Conservation (phyloP, 108 stramenopile species). For the Stephanodiscus minutulus region DNA sequence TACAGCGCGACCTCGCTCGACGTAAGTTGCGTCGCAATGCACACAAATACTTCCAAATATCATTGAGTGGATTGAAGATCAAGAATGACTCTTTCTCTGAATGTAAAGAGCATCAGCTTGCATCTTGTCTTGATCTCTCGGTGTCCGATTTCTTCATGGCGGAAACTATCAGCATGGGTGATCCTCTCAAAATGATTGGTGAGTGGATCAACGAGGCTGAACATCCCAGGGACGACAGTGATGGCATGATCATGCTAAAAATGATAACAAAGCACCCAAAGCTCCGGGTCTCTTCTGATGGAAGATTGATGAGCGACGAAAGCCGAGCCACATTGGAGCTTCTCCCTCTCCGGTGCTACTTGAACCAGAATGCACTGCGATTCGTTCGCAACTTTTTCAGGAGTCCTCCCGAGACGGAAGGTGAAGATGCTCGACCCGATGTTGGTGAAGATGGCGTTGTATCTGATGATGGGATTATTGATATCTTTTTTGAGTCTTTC, state of each 20-base stretch:
- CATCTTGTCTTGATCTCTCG: constrained; percentile 65
- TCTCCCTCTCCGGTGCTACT: constrained; percentile 74
- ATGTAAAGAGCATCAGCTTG: constrained; percentile 46
- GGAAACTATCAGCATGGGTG: constrained; percentile 69
- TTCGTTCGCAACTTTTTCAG: constrained; percentile 75
- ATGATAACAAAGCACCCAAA: constrained; percentile 80
- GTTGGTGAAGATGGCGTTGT: constrained; percentile 7
- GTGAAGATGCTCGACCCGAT: constrained; percentile 11
- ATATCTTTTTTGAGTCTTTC: constrained; percentile 60
- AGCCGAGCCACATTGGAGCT: constrained; percentile 68
- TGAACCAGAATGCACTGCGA: constrained; percentile 74
- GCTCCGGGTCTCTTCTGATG: constrained; percentile 60
- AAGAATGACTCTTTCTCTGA: constrained; percentile 66
- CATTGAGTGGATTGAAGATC: constrained; percentile 56
- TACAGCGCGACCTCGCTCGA: constrained; percentile 42
- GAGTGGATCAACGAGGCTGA: constrained; percentile 85
- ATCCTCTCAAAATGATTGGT: constrained; percentile 77
- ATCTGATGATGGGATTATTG: constrained; percentile 21
- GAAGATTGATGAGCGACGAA: constrained; percentile 73
- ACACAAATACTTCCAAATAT: constrained; percentile 66
- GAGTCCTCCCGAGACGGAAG: constrained; percentile 6
- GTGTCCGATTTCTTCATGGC: constrained; percentile 72
- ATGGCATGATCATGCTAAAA: constrained; percentile 81
- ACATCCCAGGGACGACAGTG: constrained; percentile 77
- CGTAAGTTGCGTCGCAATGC: constrained; percentile 55